Evolutionary conservation across 257 asterid species (phyloP).

Genomic region (Petunia secreta): DNA sequence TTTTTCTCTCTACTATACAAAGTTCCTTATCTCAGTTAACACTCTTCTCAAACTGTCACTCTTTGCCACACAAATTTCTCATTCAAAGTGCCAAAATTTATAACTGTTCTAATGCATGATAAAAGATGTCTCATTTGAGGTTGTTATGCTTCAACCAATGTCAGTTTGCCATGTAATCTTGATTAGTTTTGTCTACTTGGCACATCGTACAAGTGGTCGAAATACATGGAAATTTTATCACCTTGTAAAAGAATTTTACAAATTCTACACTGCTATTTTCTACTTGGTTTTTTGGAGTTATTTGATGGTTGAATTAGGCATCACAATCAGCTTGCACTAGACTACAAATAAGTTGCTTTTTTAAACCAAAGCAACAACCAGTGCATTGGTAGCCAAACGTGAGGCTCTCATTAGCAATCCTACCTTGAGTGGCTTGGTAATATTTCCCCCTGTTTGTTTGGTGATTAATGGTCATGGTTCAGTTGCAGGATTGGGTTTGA

Average conservation of each 20-base stretch:
- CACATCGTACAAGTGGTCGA: slow-evolving; percentile 42
- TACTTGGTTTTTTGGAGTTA: slow-evolving; percentile 1
- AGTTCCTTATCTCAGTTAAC: slow-evolving; percentile 52
- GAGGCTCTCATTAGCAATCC: slow-evolving; percentile 38
- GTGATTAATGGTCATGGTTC: slow-evolving; percentile 48
- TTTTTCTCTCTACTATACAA: slow-evolving; percentile 15
- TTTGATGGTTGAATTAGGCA: slow-evolving; percentile 1
- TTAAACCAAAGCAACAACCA: background rate
- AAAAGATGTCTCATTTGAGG: slow-evolving; percentile 73
- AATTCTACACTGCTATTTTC: background rate
- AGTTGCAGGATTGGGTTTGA: slow-evolving; percentile 46
- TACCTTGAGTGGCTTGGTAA: slow-evolving; percentile 22
- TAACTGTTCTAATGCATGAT: slow-evolving; percentile 32
- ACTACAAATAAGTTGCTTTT: background rate
- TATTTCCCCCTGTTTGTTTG: background rate
- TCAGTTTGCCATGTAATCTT: slow-evolving; percentile 41
- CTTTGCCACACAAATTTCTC: slow-evolving; percentile 52
- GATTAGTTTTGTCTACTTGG: slow-evolving; percentile 44
- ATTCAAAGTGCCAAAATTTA: slow-evolving; percentile 36
- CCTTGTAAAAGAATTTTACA: slow-evolving; percentile 15
- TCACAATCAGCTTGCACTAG: background rate
- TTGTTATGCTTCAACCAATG: slow-evolving; percentile 60
- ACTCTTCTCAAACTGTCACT: slow-evolving; percentile 33
- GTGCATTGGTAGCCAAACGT: slow-evolving; percentile 24
- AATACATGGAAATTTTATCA: slow-evolving; percentile 41